Conservation (phyloP, 2,329 filamentous ascomycete genomes). For the Sarocladium kiliense region DNA sequence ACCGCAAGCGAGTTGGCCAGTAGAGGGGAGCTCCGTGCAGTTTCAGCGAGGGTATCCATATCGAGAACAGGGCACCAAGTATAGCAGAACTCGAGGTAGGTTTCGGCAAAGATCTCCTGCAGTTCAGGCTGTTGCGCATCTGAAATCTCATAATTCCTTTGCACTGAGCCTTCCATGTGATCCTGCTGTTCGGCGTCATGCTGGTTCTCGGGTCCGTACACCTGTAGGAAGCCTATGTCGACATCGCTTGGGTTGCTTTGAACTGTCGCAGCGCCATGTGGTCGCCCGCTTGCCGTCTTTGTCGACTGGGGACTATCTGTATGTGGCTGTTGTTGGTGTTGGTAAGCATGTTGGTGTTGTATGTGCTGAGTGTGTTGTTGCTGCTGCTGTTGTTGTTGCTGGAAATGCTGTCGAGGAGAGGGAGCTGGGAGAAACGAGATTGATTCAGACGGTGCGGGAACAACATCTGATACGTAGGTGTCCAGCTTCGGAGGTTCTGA, state of each 20-base stretch:
- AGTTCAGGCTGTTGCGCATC: constrained; percentile 19
- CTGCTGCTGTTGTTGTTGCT: neutral
- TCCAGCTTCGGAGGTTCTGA: neutral
- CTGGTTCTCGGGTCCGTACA: constrained; percentile 28
- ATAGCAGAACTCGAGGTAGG: constrained; percentile 36
- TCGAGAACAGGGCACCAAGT: constrained; percentile 37
- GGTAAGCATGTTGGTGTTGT: neutral
- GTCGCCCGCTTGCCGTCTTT: neutral
- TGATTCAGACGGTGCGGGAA: neutral
- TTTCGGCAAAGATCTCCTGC: constrained; percentile 34
- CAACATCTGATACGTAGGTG: neutral
- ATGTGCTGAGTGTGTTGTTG: neutral
- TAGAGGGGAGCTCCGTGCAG: constrained; percentile 27
- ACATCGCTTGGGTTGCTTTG: constrained; percentile 25
- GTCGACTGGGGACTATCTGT: neutral
- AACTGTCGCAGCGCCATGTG: constrained; percentile 9
- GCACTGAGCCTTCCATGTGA: constrained; percentile 20
- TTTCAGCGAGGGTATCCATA: constrained; percentile 21
- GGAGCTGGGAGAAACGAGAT: neutral
- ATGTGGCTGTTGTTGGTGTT: neutral
- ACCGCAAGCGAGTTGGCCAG: constrained; percentile 33
- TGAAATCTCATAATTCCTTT: constrained; percentile 8
- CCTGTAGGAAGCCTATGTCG: constrained; percentile 28
- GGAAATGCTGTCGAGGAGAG: neutral
- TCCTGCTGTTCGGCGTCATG: constrained; percentile 24